A percentile compares a stretch with the other conserved stretches of the same genome.
These are phyloP conservation scores for Rhizophagus clarus DNA, from an alignment of 192 early-diverging fungal species.

Conservation along the genomic window DNA sequence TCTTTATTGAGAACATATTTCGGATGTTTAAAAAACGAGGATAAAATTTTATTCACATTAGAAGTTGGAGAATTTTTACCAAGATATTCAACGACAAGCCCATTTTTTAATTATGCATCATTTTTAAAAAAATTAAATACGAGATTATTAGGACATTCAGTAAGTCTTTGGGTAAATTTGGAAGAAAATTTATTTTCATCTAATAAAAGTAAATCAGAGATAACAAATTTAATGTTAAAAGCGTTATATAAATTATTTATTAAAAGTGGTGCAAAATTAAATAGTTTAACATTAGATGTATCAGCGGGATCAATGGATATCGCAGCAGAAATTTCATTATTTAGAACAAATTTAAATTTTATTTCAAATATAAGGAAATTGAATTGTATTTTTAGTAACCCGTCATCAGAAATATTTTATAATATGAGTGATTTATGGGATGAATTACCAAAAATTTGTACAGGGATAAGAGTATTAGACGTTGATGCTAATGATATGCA, in stretches of 20 bases:
- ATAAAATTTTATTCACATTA: neutral
- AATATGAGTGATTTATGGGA: neutral
- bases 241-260: neutral
- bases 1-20: neutral
- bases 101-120: neutral
- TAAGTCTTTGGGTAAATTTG: neutral
- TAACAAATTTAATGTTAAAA: neutral
- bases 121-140: neutral
- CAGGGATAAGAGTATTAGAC: neutral
- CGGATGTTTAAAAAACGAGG: neutral
- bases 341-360: neutral
- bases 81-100: neutral
- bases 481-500: neutral
- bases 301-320: neutral
- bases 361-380: neutral
- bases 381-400: neutral
- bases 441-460: neutral
- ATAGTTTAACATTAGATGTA: neutral
- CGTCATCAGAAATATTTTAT: neutral
- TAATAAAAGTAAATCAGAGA: neutral
- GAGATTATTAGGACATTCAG: neutral
- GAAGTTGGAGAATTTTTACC: neutral
- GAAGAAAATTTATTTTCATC: neutral
- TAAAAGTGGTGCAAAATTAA: neutral
- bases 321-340: neutral